phyloP scores from a whole-genome alignment of 352 stramenopile genomes.

The Pythium pyrilobum region DNA sequence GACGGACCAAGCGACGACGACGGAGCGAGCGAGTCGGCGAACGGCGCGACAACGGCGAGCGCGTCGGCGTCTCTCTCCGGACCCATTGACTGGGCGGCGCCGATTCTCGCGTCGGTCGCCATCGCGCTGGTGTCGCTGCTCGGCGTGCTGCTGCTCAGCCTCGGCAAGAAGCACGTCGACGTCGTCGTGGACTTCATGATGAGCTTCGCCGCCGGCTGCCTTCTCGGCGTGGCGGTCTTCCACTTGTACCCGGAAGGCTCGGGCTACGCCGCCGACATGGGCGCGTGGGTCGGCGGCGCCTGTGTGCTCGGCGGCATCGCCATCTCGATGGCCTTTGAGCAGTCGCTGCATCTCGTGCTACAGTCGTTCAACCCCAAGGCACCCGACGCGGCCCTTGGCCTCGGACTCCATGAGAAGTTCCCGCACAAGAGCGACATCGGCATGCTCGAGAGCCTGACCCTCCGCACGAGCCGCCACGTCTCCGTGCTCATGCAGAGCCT shows the following conservation, averaged over 20 bases:
- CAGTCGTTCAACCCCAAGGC: slow-evolving; percentile 13
- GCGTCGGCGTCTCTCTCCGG: background rate
- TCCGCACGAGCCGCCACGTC: slow-evolving; percentile 6
- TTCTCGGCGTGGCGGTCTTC: slow-evolving; percentile 35
- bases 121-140: slow-evolving; percentile 25
- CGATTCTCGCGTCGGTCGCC: slow-evolving; percentile 18
- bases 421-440: slow-evolving; percentile 1
- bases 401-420: background rate
- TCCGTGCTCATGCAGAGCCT: slow-evolving; percentile 6
- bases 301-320: slow-evolving; percentile 26
- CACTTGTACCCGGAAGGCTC: slow-evolving; percentile 33
- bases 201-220: slow-evolving; percentile 24
- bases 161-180: slow-evolving; percentile 17
- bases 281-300: slow-evolving; percentile 27
- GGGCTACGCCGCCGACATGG: slow-evolving; percentile 22
- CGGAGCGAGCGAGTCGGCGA: background rate
- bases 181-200: slow-evolving; percentile 27
- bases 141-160: slow-evolving; percentile 21
- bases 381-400: background rate
- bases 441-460: slow-evolving; percentile 10
- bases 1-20: background rate
- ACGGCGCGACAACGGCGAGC: background rate
- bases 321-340: slow-evolving; percentile 28
- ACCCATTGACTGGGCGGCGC: slow-evolving; percentile 9
- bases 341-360: slow-evolving; percentile 24